phyloP scores from a whole-genome alignment of 345 rosid genomes.

The Syzygium jambos region DNA sequence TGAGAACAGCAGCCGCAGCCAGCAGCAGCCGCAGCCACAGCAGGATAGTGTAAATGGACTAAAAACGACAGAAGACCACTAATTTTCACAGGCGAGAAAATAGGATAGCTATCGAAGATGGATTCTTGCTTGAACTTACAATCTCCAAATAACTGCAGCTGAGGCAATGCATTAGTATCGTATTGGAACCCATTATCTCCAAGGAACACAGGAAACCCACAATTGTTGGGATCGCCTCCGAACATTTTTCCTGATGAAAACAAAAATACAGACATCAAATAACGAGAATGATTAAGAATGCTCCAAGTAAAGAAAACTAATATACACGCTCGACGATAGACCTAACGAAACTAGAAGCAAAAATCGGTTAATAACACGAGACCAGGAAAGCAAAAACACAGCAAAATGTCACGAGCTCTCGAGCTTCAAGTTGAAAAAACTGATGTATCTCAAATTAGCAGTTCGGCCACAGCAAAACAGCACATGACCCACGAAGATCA shows the following conservation, averaged over 20 bases:
- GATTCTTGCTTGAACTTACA: conserved; percentile 26
- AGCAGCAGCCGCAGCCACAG: neutral
- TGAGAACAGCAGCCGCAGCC: no score
- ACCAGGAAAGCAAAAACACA: neutral
- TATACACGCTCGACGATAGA: neutral
- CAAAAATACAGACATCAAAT: neutral
- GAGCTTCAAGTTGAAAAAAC: neutral
- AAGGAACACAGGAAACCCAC: conserved; percentile 34
- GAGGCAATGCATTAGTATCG: conserved; percentile 38
- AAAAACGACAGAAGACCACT: neutral
- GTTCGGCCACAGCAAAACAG: neutral
- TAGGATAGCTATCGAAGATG: neutral
- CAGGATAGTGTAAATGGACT: neutral
- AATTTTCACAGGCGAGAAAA: neutral
- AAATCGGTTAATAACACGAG: neutral
- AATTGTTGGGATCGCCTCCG: conserved; percentile 49
- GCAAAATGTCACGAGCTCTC: neutral
- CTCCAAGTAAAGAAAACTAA: neutral
- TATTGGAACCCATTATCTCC: conserved; percentile 43
- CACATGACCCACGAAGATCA: neutral
- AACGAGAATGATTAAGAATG: neutral
- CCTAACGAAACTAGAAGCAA: neutral
- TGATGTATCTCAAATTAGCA: neutral
- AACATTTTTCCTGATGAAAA: conserved; percentile 41
- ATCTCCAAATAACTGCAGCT: conserved; percentile 47